Conservation (phyloP, 208 protist genomes). For the Acanthamoeba lugdunensis region DNA sequence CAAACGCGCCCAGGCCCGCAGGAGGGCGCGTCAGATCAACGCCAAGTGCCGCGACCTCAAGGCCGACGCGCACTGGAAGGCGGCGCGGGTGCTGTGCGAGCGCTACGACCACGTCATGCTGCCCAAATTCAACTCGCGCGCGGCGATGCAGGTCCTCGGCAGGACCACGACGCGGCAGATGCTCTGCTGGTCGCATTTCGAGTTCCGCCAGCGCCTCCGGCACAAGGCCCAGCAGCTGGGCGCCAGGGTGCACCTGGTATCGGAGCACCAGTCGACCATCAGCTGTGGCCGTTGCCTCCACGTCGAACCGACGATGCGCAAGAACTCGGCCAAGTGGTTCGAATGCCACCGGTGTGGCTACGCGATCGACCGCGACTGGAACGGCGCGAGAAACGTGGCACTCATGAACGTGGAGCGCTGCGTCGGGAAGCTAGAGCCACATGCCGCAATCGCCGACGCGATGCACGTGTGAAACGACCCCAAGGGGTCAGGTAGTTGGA, state of each 20-base stretch:
- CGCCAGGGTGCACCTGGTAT: constrained; percentile 14
- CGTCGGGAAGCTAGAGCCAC: not conserved
- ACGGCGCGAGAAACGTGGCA: not conserved
- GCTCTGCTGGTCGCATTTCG: constrained; percentile 41
- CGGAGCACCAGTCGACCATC: constrained; percentile 16
- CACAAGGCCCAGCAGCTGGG: constrained; percentile 66
- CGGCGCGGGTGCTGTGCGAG: constrained; percentile 20
- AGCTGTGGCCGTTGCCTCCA: constrained; percentile 2
- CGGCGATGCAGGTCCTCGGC: not conserved
- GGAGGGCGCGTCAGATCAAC: not conserved
- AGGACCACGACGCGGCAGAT: constrained; percentile 20
- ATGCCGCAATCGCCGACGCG: not conserved
- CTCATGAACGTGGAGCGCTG: not conserved
- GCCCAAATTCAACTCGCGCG: constrained; percentile 33
- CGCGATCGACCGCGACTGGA: not conserved
- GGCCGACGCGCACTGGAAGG: constrained; percentile 34
- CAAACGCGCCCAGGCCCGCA: not conserved
- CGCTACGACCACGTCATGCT: constrained; percentile 28
- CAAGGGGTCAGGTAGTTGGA: not conserved
- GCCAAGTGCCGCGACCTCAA: constrained; percentile 55
- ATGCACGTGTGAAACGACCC: not conserved
- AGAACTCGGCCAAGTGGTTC: constrained; percentile 18
- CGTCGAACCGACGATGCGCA: not conserved
- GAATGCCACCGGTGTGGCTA: constrained; percentile 58
- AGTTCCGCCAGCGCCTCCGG: constrained; percentile 51